These are phyloP conservation scores for Lenwebbia sp. DNA, from an alignment of 345 rosid species.

Conservation along the genomic window DNA sequence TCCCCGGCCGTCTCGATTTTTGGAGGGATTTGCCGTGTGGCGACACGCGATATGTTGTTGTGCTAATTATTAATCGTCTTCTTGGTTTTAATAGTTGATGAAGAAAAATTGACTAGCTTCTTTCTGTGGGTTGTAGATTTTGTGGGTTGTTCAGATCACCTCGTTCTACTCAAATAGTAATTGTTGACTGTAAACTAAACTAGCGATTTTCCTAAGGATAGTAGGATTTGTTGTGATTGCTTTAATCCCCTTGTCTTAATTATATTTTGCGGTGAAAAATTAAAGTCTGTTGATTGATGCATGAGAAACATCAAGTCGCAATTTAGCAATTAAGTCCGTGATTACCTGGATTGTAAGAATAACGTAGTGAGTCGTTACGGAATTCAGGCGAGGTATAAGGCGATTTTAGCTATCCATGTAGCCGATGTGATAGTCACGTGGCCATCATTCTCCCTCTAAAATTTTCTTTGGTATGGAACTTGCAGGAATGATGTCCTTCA, in stretches of 20 bases:
- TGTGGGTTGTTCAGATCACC: neutral
- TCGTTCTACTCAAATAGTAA: neutral
- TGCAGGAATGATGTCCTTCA: conserved; percentile 38
- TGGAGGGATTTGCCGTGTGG: neutral
- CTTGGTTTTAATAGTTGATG: neutral
- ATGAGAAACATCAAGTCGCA: neutral
- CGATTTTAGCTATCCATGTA: neutral
- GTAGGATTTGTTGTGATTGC: neutral
- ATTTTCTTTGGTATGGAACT: neutral
- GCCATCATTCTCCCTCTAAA: neutral
- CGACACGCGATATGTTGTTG: neutral
- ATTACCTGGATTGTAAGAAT: neutral
- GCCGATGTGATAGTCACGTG: neutral
- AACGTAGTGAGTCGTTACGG: neutral
- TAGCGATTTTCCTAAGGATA: neutral
- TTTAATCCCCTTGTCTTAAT: neutral
- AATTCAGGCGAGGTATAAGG: neutral
- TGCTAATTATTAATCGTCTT: neutral
- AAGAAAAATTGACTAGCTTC: neutral
- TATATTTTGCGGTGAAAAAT: neutral
- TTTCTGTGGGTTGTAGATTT: neutral
- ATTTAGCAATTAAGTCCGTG: neutral
- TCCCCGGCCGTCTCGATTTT: neutral
- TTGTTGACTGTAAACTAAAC: neutral
- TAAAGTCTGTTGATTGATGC: neutral